phyloP scores from a whole-genome alignment of 2,329 filamentous ascomycete genomes.

The Albophoma yamanashiensis region DNA sequence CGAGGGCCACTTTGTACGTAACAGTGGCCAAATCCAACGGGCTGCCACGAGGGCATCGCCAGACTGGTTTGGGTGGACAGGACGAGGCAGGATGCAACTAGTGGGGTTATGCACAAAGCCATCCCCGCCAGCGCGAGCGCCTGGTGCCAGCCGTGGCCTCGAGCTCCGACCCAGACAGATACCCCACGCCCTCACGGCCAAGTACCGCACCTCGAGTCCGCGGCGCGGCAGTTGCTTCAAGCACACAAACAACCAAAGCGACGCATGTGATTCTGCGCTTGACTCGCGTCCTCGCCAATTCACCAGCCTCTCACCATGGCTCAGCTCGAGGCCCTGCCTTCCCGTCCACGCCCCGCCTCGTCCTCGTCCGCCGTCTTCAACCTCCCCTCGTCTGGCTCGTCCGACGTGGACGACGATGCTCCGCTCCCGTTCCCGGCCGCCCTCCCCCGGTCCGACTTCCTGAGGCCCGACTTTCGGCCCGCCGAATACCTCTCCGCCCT shows the following conservation, averaged over 20 bases:
- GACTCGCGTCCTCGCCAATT: background rate
- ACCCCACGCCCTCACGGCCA: background rate
- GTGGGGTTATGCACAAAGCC: conserved; percentile 10
- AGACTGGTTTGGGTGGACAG: background rate
- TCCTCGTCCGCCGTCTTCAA: conserved; percentile 5
- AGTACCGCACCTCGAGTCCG: background rate
- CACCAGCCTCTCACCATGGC: conserved; percentile 11
- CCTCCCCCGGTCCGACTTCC: conserved; percentile 73
- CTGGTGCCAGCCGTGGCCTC: background rate
- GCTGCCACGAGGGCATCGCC: background rate
- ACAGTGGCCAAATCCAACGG: background rate
- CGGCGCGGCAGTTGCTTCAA: background rate
- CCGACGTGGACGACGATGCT: conserved; percentile 44
- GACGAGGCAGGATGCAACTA: conserved; percentile 6
- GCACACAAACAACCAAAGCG: background rate
- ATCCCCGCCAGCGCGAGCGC: background rate
- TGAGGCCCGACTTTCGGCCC: conserved; percentile 66
- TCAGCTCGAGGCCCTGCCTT: conserved; percentile 15
- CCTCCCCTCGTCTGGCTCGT: conserved; percentile 6
- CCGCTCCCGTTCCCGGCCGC: conserved; percentile 82
- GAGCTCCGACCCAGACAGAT: background rate
- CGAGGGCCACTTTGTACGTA: background rate
- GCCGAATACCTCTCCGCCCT: conserved; percentile 71
- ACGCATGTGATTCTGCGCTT: background rate
- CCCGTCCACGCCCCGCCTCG: conserved; percentile 13